Conservation (phyloP, 2,329 filamentous ascomycete species). For the Rhexocercosporidium sp. region DNA sequence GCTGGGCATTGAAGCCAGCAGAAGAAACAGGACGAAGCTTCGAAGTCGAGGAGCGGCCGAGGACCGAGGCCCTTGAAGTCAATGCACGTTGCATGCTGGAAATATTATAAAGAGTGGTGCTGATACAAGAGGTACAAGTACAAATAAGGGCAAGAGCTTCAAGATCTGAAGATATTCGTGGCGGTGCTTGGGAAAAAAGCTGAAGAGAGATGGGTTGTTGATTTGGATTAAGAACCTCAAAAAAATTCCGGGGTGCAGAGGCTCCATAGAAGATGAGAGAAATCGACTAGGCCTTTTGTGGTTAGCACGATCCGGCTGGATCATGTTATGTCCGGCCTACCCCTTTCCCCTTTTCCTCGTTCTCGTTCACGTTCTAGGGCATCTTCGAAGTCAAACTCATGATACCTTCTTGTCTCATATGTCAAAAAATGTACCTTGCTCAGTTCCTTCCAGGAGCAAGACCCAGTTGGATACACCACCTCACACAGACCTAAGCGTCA, state of each 20-base stretch:
- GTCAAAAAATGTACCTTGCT: too few species aligned
- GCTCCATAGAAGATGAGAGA: not conserved
- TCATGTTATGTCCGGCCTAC: not conserved
- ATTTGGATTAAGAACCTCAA: not conserved
- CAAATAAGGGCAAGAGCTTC: conserved; percentile 26
- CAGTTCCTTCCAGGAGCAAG: too few species aligned
- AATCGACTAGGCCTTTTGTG: not conserved
- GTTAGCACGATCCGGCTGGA: not conserved
- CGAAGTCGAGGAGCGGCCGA: conserved; percentile 69
- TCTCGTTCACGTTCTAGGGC: too few species aligned
- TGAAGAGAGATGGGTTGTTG: conserved; percentile 16
- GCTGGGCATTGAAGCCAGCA: conserved; percentile 74
- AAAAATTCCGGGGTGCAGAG: conserved; percentile 7
- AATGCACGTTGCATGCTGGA: conserved; percentile 94
- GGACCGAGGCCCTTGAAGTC: conserved; percentile 80
- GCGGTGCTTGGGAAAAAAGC: conserved; percentile 11
- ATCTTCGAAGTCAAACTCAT: too few species aligned
- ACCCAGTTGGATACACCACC: too few species aligned
- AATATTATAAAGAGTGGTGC: conserved; percentile 32
- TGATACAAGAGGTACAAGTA: conserved; percentile 34
- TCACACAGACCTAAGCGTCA: too few species aligned
- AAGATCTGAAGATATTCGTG: conserved; percentile 18
- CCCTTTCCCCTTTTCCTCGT: too few species aligned
- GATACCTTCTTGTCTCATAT: too few species aligned
- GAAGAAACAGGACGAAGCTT: conserved; percentile 62